Conservation (phyloP, 805 yeast species). For the Metschnikowia baotianmanensis region DNA sequence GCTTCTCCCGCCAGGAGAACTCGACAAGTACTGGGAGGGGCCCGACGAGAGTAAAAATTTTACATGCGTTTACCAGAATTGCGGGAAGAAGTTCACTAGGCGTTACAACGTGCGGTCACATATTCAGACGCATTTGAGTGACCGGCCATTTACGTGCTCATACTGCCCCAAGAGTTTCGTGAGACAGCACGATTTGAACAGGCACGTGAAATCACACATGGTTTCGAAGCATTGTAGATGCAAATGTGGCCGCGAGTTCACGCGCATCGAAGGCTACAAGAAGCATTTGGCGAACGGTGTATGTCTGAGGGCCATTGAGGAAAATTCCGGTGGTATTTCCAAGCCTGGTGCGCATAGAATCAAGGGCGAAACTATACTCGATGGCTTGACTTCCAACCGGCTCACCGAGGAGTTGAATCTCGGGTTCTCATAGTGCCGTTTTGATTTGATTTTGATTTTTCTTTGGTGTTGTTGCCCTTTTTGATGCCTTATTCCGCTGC, state of each 20-base stretch:
- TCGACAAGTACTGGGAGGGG: conserved; percentile 79
- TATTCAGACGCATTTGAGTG: conserved; percentile 93
- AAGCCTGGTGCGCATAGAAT: conserved; percentile 15
- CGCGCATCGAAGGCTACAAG: conserved; percentile 83
- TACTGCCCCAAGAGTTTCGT: conserved; percentile 85
- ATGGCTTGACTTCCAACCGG: conserved; percentile 19
- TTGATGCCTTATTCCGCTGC: neutral
- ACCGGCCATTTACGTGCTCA: conserved; percentile 83
- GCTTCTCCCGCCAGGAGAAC: conserved; percentile 82
- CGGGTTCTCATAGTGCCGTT: too few relatives aligned
- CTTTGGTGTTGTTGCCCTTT: neutral
- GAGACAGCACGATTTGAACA: conserved; percentile 87
- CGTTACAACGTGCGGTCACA: conserved; percentile 92
- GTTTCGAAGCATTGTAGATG: conserved; percentile 67
- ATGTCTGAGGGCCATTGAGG: conserved; percentile 11
- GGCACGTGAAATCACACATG: conserved; percentile 86
- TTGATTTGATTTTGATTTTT: neutral
- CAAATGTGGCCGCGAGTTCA: conserved; percentile 92
- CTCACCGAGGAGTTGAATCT: conserved; percentile 15
- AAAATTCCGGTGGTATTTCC: conserved; percentile 7
- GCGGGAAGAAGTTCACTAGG: conserved; percentile 82
- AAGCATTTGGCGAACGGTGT: conserved; percentile 59
- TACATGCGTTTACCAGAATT: conserved; percentile 70
- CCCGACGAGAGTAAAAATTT: conserved; percentile 71
- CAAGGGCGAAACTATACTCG: conserved; percentile 15